phyloP scores from a whole-genome alignment of 345 rosid species.

The Brassica rapa region DNA sequence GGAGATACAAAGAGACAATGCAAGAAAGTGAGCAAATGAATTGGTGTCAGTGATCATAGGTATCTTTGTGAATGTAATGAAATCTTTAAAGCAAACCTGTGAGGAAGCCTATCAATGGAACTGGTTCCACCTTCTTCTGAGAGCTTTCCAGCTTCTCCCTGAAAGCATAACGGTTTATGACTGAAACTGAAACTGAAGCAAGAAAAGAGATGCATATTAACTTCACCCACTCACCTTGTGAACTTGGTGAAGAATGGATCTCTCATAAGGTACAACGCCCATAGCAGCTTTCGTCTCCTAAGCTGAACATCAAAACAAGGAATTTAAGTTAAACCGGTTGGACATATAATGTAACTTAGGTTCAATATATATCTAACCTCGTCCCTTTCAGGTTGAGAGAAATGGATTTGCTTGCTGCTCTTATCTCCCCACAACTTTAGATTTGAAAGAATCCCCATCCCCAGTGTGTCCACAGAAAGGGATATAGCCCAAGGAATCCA shows the following conservation, averaged over 20 bases:
- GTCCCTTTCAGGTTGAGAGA: slow-evolving; percentile 59
- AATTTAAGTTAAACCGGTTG: slow-evolving; percentile 8
- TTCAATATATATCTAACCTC: slow-evolving; percentile 58
- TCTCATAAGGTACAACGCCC: slow-evolving; percentile 94
- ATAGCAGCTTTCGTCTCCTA: slow-evolving; percentile 77
- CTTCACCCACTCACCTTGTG: slow-evolving; percentile 53
- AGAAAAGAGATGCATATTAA: background rate
- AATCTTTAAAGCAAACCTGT: slow-evolving; percentile 50
- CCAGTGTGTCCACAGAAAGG: slow-evolving; percentile 62
- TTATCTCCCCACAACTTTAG: slow-evolving; percentile 42
- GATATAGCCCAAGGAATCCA: slow-evolving; percentile 97
- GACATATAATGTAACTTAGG: background rate
- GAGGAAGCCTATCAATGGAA: slow-evolving; percentile 68
- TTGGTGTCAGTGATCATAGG: background rate
- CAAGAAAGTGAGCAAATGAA: background rate
- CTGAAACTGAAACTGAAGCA: background rate
- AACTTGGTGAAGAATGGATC: slow-evolving; percentile 93
- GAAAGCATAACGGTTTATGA: slow-evolving; percentile 29
- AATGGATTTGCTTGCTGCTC: slow-evolving; percentile 46
- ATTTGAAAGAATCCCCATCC: slow-evolving; percentile 54
- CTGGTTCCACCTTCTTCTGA: slow-evolving; percentile 63
- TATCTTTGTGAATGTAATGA: background rate
- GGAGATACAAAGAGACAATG: background rate
- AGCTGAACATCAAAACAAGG: slow-evolving; percentile 50
- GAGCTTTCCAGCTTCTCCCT: slow-evolving; percentile 78